Evolutionary conservation across 2,329 filamentous ascomycete species (phyloP).

Genomic region (Aspergillus hiratsukae): DNA sequence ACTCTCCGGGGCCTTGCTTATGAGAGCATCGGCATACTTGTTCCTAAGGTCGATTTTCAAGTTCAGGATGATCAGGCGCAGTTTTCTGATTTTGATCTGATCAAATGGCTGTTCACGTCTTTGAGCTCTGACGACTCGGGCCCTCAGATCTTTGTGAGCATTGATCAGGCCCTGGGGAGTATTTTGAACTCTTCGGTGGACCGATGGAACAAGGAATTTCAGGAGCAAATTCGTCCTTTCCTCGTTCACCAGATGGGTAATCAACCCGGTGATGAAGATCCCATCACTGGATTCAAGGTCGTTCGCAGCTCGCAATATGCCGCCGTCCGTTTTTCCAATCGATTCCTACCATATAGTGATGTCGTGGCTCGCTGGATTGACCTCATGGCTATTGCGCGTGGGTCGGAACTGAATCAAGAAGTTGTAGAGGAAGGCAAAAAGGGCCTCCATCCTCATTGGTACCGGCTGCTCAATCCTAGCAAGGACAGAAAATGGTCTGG

Average conservation of each 20-base stretch:
- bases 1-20: constrained; percentile 76
- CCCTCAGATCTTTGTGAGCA: constrained; percentile 72
- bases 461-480: constrained; percentile 55
- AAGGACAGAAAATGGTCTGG: constrained; percentile 40
- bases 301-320: constrained; percentile 75
- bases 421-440: constrained; percentile 85
- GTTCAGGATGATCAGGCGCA: constrained; percentile 28
- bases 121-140: constrained; percentile 73
- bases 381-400: constrained; percentile 68
- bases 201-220: constrained; percentile 39
- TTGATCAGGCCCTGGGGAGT: constrained; percentile 82
- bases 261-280: constrained; percentile 36
- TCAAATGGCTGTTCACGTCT: constrained; percentile 77
- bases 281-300: constrained; percentile 38
- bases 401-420: constrained; percentile 66
- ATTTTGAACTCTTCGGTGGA: constrained; percentile 59
- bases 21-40: constrained; percentile 81
- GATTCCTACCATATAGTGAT: constrained; percentile 76
- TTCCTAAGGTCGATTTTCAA: constrained; percentile 44
- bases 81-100: constrained; percentile 48
- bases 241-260: constrained; percentile 65
- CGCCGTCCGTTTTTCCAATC: constrained; percentile 82
- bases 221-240: constrained; percentile 49
- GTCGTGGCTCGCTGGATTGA: constrained; percentile 81
- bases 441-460: constrained; percentile 77